Evolutionary conservation across 78 protist species (phyloP).

Genomic region (Cavenderia fasciculata): DNA sequence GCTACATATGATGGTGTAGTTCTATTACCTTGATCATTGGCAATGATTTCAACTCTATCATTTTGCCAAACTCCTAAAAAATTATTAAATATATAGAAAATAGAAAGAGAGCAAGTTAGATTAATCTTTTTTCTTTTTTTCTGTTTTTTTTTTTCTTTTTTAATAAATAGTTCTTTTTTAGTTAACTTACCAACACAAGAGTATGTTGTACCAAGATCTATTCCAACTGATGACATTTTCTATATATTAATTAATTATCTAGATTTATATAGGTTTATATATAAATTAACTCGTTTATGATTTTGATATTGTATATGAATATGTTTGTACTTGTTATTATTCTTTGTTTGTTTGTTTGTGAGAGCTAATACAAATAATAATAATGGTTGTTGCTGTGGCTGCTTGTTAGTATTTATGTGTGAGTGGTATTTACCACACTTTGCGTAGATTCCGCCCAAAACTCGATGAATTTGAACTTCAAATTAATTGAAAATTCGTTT

Average conservation of each 20-base stretch:
- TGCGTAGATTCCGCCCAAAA: neutral
- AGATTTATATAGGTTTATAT: no score
- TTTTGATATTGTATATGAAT: neutral
- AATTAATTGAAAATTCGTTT: neutral
- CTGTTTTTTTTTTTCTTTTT: neutral
- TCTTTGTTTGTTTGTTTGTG: neutral
- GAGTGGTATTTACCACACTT: no score
- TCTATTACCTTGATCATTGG: slow-evolving; percentile 97
- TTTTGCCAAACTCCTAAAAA: slow-evolving; percentile 93
- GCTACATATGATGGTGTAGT: slow-evolving; percentile 98
- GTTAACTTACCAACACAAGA: slow-evolving; percentile 39
- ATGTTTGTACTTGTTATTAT: neutral
- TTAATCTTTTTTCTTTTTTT: neutral
- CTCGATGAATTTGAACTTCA: neutral
- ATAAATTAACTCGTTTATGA: no score
- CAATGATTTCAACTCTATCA: slow-evolving; percentile 93
- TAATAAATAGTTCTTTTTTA: neutral
- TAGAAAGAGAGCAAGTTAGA: no score
- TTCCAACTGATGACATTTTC: slow-evolving; percentile 82
- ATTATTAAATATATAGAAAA: slow-evolving; percentile 1
- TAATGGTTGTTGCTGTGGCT: neutral
- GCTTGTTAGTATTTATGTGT: no score
- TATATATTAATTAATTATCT: neutral
- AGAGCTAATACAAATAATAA: neutral
- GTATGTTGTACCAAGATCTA: slow-evolving; percentile 89